Conservation (phyloP, 768 basidiomycete species). For the Russula earlei region DNA sequence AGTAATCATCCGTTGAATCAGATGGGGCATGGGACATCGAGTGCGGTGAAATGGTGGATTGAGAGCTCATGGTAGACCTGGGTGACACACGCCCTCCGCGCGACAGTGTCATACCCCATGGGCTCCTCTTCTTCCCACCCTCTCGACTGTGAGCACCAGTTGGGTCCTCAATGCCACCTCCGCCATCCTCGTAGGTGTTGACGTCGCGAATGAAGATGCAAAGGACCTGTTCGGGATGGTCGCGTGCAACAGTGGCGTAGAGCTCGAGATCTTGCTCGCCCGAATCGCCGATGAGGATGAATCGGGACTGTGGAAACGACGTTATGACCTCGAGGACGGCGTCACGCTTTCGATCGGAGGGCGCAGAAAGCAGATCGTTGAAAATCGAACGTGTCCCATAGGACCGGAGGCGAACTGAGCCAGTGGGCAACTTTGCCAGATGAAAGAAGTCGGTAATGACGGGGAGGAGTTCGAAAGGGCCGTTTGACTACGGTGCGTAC, state of each 20-base stretch:
- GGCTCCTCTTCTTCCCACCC: background rate
- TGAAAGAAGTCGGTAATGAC: constrained; percentile 27
- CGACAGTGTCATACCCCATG: background rate
- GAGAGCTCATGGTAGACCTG: background rate
- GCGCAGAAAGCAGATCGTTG: constrained; percentile 71
- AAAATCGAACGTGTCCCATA: constrained; percentile 81
- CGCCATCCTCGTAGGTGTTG: constrained; percentile 28
- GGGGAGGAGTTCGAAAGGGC: constrained; percentile 76
- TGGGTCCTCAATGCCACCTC: constrained; percentile 46
- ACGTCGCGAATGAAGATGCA: constrained; percentile 83
- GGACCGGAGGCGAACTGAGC: constrained; percentile 74
- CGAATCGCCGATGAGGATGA: constrained; percentile 84
- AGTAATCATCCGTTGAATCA: background rate
- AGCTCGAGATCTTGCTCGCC: constrained; percentile 95
- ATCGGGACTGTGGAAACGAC: constrained; percentile 61
- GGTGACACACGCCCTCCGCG: constrained; percentile 2
- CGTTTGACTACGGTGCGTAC: constrained; percentile 55
- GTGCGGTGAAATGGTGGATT: background rate
- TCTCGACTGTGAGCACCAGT: constrained; percentile 35
- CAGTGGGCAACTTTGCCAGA: constrained; percentile 26
- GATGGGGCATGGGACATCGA: background rate
- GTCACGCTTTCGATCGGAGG: constrained; percentile 73
- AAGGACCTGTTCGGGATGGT: constrained; percentile 58
- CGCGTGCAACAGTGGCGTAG: constrained; percentile 65
- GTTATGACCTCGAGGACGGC: constrained; percentile 73